Evolutionary conservation across 495 filamentous ascomycete species (phyloP).

Genomic region (Corynascus novoguineensis): DNA sequence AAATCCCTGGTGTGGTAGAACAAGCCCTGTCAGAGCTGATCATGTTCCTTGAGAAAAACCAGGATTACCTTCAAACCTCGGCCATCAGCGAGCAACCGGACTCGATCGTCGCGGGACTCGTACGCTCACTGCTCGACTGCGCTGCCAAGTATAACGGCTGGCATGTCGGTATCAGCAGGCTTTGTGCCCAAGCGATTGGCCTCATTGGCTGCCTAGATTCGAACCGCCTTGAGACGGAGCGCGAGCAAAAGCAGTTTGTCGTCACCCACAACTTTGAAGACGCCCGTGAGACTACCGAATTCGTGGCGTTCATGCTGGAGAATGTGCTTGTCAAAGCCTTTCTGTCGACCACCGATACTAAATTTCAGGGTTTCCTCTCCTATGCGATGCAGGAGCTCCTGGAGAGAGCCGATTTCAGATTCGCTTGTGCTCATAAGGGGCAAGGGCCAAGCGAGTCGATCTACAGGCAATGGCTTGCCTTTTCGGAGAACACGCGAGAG

Average conservation of each 20-base stretch:
- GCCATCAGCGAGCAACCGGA: slow-evolving; percentile 84
- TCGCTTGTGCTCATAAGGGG: slow-evolving; percentile 39
- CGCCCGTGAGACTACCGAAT: slow-evolving; percentile 75
- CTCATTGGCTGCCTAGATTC: slow-evolving; percentile 88
- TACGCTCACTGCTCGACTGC: slow-evolving; percentile 75
- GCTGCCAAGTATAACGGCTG: slow-evolving; percentile 69
- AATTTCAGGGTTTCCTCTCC: slow-evolving; percentile 81
- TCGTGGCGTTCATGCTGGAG: slow-evolving; percentile 77
- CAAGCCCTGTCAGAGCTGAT: slow-evolving; percentile 73
- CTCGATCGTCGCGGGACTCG: slow-evolving; percentile 61
- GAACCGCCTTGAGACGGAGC: slow-evolving; percentile 74
- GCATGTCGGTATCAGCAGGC: slow-evolving; percentile 57
- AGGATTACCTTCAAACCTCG: slow-evolving; percentile 73
- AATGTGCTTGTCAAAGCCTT: slow-evolving; percentile 88
- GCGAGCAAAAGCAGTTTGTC: slow-evolving; percentile 72
- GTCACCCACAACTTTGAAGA: slow-evolving; percentile 79
- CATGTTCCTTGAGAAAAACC: slow-evolving; percentile 63
- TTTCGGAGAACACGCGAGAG: slow-evolving; percentile 69
- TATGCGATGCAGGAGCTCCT: slow-evolving; percentile 92
- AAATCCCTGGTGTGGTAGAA: slow-evolving; percentile 76
- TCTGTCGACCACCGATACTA: slow-evolving; percentile 76
- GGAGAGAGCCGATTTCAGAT: slow-evolving; percentile 62
- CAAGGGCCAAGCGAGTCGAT: slow-evolving; percentile 18
- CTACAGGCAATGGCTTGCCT: slow-evolving; percentile 65
- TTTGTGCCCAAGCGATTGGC: slow-evolving; percentile 75